Base-by-base conservation (phyloP, 768 basidiomycete genomes). In the Dacryopinax primogenitus region DNA sequence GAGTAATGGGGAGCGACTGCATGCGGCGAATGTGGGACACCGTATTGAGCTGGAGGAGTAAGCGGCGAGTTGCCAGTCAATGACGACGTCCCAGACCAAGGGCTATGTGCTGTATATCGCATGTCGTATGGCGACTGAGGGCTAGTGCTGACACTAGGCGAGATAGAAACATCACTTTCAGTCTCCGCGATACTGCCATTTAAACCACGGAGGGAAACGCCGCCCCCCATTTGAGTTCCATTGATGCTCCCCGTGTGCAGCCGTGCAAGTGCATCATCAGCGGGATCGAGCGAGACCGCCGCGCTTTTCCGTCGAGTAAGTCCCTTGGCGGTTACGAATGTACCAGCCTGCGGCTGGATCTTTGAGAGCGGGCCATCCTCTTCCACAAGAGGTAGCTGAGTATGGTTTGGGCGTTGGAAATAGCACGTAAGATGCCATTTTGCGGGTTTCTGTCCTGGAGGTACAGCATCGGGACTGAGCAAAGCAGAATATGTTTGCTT, bases 401-500 rank as follows among this genome's bases (percentile, higher is more conserved):
- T 61, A 35, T 66, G 67, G 30, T 30, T 47, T 44, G 66, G 35
- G 9, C 47, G 16, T 34, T 34, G 65, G 64, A 68, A 68, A 47
- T 30, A 91, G 78, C 51, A 58, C 26, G 51, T 58, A 21, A 58
- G 51, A 58, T 58, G 51, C 51, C 51, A 58, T 32, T 58, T 58
- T 11, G 51, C 51, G 11, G 51, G 51, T 30, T 58, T 58, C 32
- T 58, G 51, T 4, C 26, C 51, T 4, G 51, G 34, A 62, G 36
- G 61, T 37, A 34, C 21, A 21, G 58, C 18, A 3, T 34, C 58
- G 23, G 58, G 32, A 34, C n/a, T 37, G 36, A 33, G 23, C 58
- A 44, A 33, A 23, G 58, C 35, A 15, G 87, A 89, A 71, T 89
- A 90, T 0, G 88, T 90, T 72, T 90, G 88, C 76, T 90, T 90